Evolutionary conservation across 352 stramenopile species (phyloP), one percentile per base, ranked within the genome.

Genomic region (Plasmopara halstedii): DNA sequence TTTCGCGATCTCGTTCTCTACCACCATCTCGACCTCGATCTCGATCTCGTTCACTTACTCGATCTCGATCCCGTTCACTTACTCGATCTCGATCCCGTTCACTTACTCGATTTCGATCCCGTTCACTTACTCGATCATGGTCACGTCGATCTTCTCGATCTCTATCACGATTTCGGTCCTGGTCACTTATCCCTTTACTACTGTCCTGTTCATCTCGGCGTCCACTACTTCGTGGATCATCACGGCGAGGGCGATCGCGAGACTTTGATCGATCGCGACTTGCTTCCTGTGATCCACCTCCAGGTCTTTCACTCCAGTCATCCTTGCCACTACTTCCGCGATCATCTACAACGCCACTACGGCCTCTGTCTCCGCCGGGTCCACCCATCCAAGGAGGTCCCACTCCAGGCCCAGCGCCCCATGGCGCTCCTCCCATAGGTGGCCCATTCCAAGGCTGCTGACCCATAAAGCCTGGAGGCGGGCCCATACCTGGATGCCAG

Each of bases 401-500:
- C 55, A 64, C 51, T 38, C 60, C 60, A 21, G 59, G 63, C 2
- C 68, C 68, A 38, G 62, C 54, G 7, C 53, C 53, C 69, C 75
- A 85, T 6, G 62, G 67, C 2, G 57, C 66, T 18, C 56, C 60
- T 19, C 60, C 60, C 46, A 64, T 64, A 17, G 70, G 70, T 13
- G 68, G 67, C 4, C 73, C 57, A 37, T 62, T 58, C 68, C 70
- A 60, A 64, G 69, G 83, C 29, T 69, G 60, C 34, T 68, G 59
- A 6, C 46, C 47, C 56, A 65, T 65, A 22, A 66, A 70, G 10
- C 66, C 67, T 6, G 62, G 67, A 11, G 72, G 71, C 5, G 78
- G 78, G 0, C 73, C 74, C 75, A 87, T 87, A 21, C 73, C 65
- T 44, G 74, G 74, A 25, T 87, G 74, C 74, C 78, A 87, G 0